Base-by-base conservation (phyloP, 2,329 filamentous ascomycete genomes). In the Alternaria angustiovoidea region DNA sequence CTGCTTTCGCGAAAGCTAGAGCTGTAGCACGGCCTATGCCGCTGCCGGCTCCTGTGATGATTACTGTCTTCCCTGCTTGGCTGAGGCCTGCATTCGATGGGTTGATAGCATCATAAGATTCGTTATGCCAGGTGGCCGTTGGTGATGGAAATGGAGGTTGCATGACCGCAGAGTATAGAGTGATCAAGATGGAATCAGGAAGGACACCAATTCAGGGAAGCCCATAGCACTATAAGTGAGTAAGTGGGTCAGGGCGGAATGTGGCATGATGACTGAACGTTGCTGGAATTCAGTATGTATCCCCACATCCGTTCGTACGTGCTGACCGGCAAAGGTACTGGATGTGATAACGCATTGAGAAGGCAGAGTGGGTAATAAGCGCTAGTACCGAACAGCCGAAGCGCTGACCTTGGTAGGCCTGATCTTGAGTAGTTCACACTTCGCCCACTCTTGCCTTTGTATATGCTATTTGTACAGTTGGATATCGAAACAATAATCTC, bases 11-110 rank as follows among this genome's bases (percentile, higher is more conserved):
- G 54, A 84, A 85, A 60, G 66, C 70, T 16, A 51, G 69, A 8
- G 81, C 81, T 5, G 78, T 83, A 39, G 75, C 78, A 41, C 74
- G 74, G 28, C 82, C 82, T 28, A 84, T 84, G 7, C 83, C 83
- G 4, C 68, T 79, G 5, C 81, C 81, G 2, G 65, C 68, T 34
- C 64, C 66, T 11, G 64, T 67, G 30, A 67, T 64, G 41, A 69
- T 46, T 14, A 69, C 51, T 2, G 59, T 69, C 36, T 69, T 69
- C 7, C 65, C 62, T 18, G 42, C 30, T 8, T 67, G 58, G 7
- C 52, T 62, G n/a, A 43, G 51, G 22, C 43, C 26, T n/a, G 51
- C 6, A 7, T 43, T 30, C 1, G 38, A n/a, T 20, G 51, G 51
- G 38, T 53, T 26, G 51, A 53, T 24, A n/a, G 18, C 38, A 8